Evolutionary conservation across 352 stramenopile species (phyloP), one percentile per base, ranked within the genome.

Genomic region (Pythium monospermum): DNA sequence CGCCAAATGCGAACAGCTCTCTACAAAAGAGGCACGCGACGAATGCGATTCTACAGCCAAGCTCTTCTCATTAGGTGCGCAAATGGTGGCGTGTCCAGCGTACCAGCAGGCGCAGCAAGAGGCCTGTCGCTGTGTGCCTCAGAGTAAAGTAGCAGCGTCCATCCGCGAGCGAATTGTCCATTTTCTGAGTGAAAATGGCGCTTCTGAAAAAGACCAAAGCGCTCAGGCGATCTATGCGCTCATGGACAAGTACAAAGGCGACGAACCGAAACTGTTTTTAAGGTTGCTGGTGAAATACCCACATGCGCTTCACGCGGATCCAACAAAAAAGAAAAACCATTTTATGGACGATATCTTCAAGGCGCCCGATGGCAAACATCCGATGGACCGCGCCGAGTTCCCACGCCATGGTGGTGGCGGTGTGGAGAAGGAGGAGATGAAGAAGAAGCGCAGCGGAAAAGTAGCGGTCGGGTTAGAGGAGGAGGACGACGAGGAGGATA

Each of bases 81-180:
- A 85, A 55, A 82, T 85, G 62, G 70, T 87, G n/a, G 76, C 57
- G 13, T 89, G 81, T 43, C 70, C 71, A 21, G 81, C 76, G 4
- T 91, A 68, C 49, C 73, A 87, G 47, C 59, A 76, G 18, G 62
- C 75, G 11, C 81, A 91, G 49, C 67, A 68, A n/a, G 73, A 86
- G 43, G 81, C 81, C 23, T 91, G 81, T n/a, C 53, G 60, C 19
- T 91, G 81, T 46, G 76, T 88, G 13, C 23, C 61, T 1, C 59
- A 54, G 28, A 35, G 53, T 25, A 58, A 71, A 15, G 68, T 47
- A 0, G 58, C 43, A 11, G 47, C 25, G 6, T 61, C 69, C 10
- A 76, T 57, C 8, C 68, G 69, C 19, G 66, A 71, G 27, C 81
- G 81, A 1, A 54, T 91, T 1, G 58, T 72, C 28, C 68, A 88